Conservation (phyloP, 805 yeast species). For the Metschnikowia arizonensis region DNA sequence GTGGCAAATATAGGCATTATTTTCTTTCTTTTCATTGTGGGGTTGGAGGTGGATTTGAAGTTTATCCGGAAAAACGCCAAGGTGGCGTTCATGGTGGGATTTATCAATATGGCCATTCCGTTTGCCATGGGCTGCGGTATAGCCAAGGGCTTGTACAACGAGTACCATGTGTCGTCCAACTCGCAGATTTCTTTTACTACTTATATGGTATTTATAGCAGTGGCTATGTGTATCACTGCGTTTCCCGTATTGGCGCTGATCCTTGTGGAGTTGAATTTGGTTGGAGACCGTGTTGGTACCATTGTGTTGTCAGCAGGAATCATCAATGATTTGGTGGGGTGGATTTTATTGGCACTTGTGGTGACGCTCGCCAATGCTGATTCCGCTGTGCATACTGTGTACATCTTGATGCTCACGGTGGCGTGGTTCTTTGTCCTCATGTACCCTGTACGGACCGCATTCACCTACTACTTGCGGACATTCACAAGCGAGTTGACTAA, state of each 20-base stretch:
- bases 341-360: slow-evolving; percentile 73
- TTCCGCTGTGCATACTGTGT: slow-evolving; percentile 63
- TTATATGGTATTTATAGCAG: slow-evolving; percentile 75
- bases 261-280: slow-evolving; percentile 64
- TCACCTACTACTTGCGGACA: slow-evolving; percentile 43
- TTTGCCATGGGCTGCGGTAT: slow-evolving; percentile 76
- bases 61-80: slow-evolving; percentile 57
- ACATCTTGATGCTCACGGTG: slow-evolving; percentile 58
- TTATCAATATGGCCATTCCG: slow-evolving; percentile 71
- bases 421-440: slow-evolving; percentile 67
- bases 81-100: slow-evolving; percentile 65
- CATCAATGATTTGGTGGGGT: slow-evolving; percentile 72
- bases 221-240: slow-evolving; percentile 81
- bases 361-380: slow-evolving; percentile 74
- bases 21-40: slow-evolving; percentile 69
- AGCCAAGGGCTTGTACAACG: slow-evolving; percentile 61
- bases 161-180: slow-evolving; percentile 36
- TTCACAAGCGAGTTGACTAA: slow-evolving; percentile 53
- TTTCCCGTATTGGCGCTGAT: slow-evolving; percentile 82
- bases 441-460: slow-evolving; percentile 51
- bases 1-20: slow-evolving; percentile 75
- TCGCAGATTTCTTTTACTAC: slow-evolving; percentile 58
- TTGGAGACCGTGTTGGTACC: slow-evolving; percentile 67
- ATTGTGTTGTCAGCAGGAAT: slow-evolving; percentile 81
- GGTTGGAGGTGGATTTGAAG: slow-evolving; percentile 69